Percentiles rank a stretch among this genome's conserved stretches.
These are phyloP conservation scores for Thymus quinquecostatus DNA, from an alignment of 257 asterid genomes.

Conservation along the genomic window DNA sequence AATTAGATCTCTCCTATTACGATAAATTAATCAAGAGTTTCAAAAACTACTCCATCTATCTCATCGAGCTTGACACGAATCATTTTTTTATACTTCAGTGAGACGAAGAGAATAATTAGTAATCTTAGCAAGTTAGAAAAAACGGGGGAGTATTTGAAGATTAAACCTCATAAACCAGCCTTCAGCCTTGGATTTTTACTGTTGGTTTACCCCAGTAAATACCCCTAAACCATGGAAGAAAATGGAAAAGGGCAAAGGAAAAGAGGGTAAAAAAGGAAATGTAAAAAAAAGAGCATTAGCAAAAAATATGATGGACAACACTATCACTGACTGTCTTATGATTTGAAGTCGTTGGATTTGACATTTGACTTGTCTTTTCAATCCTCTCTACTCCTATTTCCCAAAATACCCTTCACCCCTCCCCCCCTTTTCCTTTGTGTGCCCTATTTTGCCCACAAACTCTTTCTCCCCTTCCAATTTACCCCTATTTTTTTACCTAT, in stretches of 20 bases:
- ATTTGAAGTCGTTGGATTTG: conserved; percentile 67
- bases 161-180: neutral
- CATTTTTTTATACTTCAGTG: no score
- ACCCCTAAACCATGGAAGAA: conserved; percentile 24
- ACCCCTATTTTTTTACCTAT: conserved; percentile 6
- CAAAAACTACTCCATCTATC: no score
- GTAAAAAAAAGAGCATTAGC: conserved; percentile 28
- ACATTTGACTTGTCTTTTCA: conserved; percentile 83
- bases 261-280: neutral
- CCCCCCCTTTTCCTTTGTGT: conserved; percentile 29
- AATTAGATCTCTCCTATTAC: no score
- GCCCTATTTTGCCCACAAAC: conserved; percentile 39
- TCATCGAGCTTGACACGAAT: no score
- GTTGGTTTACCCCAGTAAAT: neutral
- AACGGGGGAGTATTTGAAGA: neutral
- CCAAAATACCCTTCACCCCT: conserved; percentile 31
- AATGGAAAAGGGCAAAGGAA: neutral
- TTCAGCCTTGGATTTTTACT: neutral
- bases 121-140: no score
- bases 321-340: conserved; percentile 72
- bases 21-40: no score
- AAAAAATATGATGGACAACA: conserved; percentile 59
- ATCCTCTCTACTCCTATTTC: conserved; percentile 18
- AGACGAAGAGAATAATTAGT: no score
- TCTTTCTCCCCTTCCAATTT: neutral